Evolutionary conservation across 129 eudicot species (phyloP).

Genomic region (Arctium minus): DNA sequence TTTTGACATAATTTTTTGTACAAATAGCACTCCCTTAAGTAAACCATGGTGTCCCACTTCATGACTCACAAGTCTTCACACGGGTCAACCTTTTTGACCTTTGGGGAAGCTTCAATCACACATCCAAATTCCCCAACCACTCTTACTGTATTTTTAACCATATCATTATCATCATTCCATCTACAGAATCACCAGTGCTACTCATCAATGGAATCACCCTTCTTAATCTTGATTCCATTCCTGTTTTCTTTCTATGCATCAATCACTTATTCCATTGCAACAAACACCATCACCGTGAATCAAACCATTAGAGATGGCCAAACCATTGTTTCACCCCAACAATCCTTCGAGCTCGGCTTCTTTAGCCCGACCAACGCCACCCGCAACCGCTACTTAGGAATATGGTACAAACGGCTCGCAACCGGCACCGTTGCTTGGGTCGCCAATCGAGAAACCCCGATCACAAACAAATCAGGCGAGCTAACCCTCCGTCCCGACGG

Average conservation of each 20-base stretch:
- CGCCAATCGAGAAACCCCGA: neutral
- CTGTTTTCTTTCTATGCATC: neutral
- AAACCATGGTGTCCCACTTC: neutral
- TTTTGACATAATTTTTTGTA: too few relatives aligned
- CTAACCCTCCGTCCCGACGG: neutral
- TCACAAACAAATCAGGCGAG: neutral
- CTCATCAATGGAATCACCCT: neutral
- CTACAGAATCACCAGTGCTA: neutral
- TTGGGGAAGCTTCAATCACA: neutral
- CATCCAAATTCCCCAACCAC: neutral
- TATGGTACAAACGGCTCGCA: conserved; percentile 33
- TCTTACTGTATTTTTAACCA: neutral
- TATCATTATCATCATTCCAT: neutral
- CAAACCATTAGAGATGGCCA: conserved; percentile 34
- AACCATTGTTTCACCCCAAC: conserved; percentile 38
- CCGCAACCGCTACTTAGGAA: conserved; percentile 26
- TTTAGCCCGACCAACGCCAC: conserved; percentile 22
- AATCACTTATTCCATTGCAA: neutral
- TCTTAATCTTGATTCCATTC: neutral
- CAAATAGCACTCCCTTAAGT: too few relatives aligned
- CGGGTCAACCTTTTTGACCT: neutral
- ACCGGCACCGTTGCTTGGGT: conserved; percentile 13
- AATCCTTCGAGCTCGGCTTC: conserved; percentile 46
- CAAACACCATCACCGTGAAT: conserved; percentile 16
- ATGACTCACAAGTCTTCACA: neutral